Percentiles rank a stretch among this genome's conserved stretches.
Conservation (phyloP, 352 stramenopile species). For the Globisporangium solare region DNA sequence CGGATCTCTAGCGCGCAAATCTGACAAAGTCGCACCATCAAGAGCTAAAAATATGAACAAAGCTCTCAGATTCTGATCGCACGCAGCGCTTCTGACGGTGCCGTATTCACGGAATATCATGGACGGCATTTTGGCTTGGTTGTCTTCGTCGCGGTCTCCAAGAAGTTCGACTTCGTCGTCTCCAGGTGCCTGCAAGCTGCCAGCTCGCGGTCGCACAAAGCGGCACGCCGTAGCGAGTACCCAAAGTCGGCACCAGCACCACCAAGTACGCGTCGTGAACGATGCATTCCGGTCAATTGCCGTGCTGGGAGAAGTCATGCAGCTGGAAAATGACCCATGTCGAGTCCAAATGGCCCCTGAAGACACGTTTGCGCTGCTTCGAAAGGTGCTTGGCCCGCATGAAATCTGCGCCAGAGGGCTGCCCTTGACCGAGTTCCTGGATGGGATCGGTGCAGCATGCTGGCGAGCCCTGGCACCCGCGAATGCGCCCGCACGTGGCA, state of each 20-base stretch:
- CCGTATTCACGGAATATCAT: neutral
- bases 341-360: constrained; percentile 20
- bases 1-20: too few species aligned
- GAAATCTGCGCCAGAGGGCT: neutral
- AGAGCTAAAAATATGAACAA: neutral
- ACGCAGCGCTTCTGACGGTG: neutral
- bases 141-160: neutral
- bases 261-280: neutral
- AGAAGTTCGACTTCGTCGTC: neutral
- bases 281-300: constrained; percentile 27
- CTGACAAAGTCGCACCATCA: too few species aligned
- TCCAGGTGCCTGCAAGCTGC: constrained; percentile 23
- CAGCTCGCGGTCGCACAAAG: constrained; percentile 16
- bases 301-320: constrained; percentile 26
- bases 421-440: constrained; percentile 15
- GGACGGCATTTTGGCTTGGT: constrained; percentile 3
- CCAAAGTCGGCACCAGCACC: neutral
- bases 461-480: constrained; percentile 20
- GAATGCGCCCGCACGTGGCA: neutral
- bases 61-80: neutral
- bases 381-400: constrained; percentile 5
- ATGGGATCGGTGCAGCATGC: constrained; percentile 30
- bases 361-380: constrained; percentile 26
- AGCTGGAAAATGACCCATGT: constrained; percentile 23
- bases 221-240: neutral